A percentile compares a stretch with the other conserved stretches of the same genome.
Evolutionary conservation across 257 asterid species (phyloP).

Genomic region (Voacanga thouarsii): DNA sequence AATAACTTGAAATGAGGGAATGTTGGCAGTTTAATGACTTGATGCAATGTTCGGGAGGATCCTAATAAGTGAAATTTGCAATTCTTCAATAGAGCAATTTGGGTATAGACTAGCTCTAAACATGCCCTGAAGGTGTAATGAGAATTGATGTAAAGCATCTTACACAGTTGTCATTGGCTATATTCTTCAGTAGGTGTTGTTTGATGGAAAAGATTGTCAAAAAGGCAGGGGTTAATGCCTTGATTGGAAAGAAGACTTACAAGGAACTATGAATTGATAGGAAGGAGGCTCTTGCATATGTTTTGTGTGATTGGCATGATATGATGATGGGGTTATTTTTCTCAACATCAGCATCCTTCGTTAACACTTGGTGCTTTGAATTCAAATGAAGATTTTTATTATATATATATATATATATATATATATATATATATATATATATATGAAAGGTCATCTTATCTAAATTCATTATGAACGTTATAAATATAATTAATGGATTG

Average conservation of each 20-base stretch:
- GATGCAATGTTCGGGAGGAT: neutral
- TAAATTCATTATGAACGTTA: too few species aligned
- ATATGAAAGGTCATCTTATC: too few species aligned
- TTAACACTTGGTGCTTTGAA: too few species aligned
- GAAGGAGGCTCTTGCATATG: neutral
- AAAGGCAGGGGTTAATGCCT: neutral
- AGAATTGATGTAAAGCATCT: neutral
- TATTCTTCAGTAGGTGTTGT: neutral
- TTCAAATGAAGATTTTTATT: too few species aligned
- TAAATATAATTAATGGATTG: too few species aligned
- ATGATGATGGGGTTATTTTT: neutral
- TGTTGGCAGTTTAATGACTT: neutral
- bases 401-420: too few species aligned
- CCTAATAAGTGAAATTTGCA: neutral
- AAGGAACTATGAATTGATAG: neutral
- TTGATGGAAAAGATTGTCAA: neutral
- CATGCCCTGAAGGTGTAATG: neutral
- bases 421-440: too few species aligned
- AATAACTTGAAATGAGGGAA: neutral
- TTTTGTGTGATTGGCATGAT: conserved; percentile 1
- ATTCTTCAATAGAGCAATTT: neutral
- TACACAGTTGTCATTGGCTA: neutral
- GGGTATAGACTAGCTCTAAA: neutral
- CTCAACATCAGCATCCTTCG: too few species aligned
- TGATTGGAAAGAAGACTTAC: neutral